Conservation (phyloP, 768 basidiomycete genomes). For the Boletus rubroflammeus region DNA sequence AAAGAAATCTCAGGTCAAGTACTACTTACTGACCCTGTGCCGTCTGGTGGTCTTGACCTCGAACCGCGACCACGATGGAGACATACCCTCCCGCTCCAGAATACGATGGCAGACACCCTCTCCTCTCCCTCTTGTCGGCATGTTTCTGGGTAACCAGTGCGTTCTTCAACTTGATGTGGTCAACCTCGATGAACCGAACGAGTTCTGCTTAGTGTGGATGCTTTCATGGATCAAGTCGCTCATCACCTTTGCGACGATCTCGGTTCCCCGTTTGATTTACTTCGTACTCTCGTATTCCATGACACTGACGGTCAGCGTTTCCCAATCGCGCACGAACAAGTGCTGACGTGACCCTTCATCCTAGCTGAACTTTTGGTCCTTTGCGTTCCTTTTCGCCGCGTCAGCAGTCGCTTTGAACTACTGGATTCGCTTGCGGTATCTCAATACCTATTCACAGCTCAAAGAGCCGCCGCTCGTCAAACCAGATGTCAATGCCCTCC, state of each 20-base stretch:
- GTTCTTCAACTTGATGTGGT: slow-evolving; percentile 31
- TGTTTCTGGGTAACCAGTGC: slow-evolving; percentile 81
- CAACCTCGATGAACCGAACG: slow-evolving; percentile 1
- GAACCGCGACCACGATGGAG: slow-evolving; percentile 27
- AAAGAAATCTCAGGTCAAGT: background rate
- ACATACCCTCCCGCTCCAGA: slow-evolving; percentile 13
- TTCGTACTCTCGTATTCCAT: slow-evolving; percentile 80
- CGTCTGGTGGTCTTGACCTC: background rate
- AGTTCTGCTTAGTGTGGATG: slow-evolving; percentile 60
- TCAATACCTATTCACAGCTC: slow-evolving; percentile 70
- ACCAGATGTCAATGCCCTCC: slow-evolving; percentile 79
- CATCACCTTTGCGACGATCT: slow-evolving; percentile 78
- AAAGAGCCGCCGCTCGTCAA: slow-evolving; percentile 82
- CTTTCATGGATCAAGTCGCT: slow-evolving; percentile 74
- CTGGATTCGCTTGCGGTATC: slow-evolving; percentile 79
- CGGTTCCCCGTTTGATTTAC: slow-evolving; percentile 76
- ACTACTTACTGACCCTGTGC: background rate
- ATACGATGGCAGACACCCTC: slow-evolving; percentile 54
- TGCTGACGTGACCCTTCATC: slow-evolving; percentile 8
- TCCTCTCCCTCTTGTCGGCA: slow-evolving; percentile 73
- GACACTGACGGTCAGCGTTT: slow-evolving; percentile 69
- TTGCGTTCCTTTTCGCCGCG: slow-evolving; percentile 71
- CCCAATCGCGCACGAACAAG: background rate
- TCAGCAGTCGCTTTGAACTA: slow-evolving; percentile 71
- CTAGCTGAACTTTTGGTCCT: slow-evolving; percentile 89